Evolutionary conservation across 768 basidiomycete genomes (phyloP).

Genomic region (Tulasnella sp.): DNA sequence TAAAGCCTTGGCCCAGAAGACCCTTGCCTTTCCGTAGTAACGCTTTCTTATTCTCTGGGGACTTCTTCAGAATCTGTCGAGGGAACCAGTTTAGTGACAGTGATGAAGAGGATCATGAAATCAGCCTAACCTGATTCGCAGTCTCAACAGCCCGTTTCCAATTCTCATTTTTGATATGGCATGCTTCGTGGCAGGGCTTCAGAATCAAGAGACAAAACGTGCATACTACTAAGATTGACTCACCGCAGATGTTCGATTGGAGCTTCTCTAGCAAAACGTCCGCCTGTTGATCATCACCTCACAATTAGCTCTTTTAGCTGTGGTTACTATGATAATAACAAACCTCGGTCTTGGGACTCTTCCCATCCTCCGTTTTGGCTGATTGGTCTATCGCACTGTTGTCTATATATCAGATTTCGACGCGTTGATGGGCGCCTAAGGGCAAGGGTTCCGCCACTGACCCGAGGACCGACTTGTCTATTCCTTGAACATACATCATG

Average conservation of each 20-base stretch:
- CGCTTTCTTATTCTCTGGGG: conserved; percentile 67
- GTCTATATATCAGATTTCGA: no score
- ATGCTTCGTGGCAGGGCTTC: conserved; percentile 44
- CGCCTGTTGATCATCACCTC: conserved; percentile 35
- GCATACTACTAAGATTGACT: not conserved
- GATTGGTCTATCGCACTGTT: not conserved
- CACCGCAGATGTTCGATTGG: conserved; percentile 63
- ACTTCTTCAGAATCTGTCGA: conserved; percentile 58
- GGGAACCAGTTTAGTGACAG: not conserved
- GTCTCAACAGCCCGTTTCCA: conserved; percentile 71
- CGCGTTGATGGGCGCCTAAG: not conserved
- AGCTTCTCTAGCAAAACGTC: conserved; percentile 72
- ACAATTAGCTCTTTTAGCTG: not conserved
- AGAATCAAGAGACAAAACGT: no score
- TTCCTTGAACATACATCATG: conserved; percentile 59
- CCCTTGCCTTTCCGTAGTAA: conserved; percentile 75
- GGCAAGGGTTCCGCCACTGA: not conserved
- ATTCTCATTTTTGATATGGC: conserved; percentile 68
- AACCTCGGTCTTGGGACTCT: conserved; percentile 11
- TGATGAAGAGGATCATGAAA: not conserved
- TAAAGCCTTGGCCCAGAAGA: conserved; percentile 61
- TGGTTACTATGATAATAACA: not conserved
- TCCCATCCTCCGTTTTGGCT: conserved; percentile 8
- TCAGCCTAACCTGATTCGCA: conserved; percentile 54
- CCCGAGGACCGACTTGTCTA: conserved; percentile 53